Percentiles rank a stretch among this genome's conserved stretches.
Evolutionary conservation across 176 grass and related monocot species (phyloP).

Genomic region (Paspalum notatum): DNA sequence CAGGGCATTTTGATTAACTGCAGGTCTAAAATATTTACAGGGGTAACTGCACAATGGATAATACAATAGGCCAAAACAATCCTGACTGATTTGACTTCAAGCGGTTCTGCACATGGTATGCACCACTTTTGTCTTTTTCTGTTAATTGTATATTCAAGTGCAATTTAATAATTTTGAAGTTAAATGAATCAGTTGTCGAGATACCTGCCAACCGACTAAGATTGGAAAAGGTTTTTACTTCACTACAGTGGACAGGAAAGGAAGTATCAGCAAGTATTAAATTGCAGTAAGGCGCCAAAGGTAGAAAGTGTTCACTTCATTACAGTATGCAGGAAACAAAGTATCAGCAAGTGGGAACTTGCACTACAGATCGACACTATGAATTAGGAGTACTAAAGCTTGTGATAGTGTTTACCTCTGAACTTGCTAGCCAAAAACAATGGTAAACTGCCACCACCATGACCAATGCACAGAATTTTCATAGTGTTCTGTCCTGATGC

Average conservation of each 20-base stretch:
- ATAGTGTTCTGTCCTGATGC: conserved; percentile 59
- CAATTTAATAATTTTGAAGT: neutral
- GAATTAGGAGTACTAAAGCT: neutral
- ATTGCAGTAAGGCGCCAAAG: neutral
- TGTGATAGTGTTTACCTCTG: conserved; percentile 50
- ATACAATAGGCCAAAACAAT: neutral
- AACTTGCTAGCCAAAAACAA: conserved; percentile 89
- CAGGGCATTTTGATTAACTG: conserved; percentile 22
- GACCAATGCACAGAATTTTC: conserved; percentile 84
- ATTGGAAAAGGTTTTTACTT: neutral
- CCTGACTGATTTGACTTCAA: neutral
- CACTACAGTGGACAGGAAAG: neutral
- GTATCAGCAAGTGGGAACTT: neutral
- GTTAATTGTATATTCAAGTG: neutral
- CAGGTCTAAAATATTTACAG: neutral
- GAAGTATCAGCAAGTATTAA: neutral
- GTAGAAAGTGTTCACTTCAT: neutral
- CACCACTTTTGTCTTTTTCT: neutral
- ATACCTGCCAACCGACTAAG: neutral
- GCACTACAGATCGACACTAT: neutral
- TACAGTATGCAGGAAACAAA: conserved; percentile 17
- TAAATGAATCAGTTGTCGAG: neutral
- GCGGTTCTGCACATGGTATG: neutral
- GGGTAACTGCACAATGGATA: neutral
- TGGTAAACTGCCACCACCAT: conserved; percentile 86